Evolutionary conservation across 768 basidiomycete genomes (phyloP), one percentile per base, ranked within the genome.

Genomic region (Podaxis mareebaensis): DNA sequence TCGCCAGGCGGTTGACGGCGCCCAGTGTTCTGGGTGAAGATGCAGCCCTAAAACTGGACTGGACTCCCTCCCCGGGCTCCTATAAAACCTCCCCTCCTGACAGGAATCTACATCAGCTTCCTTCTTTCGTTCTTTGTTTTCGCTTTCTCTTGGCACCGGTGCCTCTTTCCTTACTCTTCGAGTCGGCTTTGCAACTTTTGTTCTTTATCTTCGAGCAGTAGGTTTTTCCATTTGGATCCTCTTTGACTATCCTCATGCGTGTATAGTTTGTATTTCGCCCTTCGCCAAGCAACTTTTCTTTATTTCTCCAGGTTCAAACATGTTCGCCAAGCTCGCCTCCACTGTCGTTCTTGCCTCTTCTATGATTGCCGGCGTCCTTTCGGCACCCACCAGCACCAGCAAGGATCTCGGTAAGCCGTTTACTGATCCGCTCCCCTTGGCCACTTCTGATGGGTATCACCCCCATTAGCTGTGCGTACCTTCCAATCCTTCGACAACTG

Each of bases 401-500:
- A 20, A 38, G 39, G 33, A 39, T 52, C 26, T 60, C 39, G 36
- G 59, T 60, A 60, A 7, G 59, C 39, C 48, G 17, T 40, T 8
- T 12, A 51, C 17, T 60, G 33, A 60, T 51, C 59, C 59, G 33
- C 11, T 40, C 17, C 36, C 3, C 24, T 53, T 10, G 44, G 22
- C 22, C 4, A 28, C 15, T 26, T 28, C 15, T 28, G n/a, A 56
- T 33, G 3, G 10, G 24, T 28, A 24, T 51, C 13, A 24, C n/a
- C n/a, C 15, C 7, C 24, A 51, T 51, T 52, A 60, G 59, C 28
- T 52, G 59, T 49, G 11, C 59, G 59, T n/a, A 60, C 59, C 59
- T 22, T 13, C 49, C 53, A 36, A 44, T 75, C 75, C 28, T 77
- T 78, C 70, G 71, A 77, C 70, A 64, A 74, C 67, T 78, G 75